Evolutionary conservation across 148 eudicot genomes (phyloP).

Genomic region (Spergularia bocconei): DNA sequence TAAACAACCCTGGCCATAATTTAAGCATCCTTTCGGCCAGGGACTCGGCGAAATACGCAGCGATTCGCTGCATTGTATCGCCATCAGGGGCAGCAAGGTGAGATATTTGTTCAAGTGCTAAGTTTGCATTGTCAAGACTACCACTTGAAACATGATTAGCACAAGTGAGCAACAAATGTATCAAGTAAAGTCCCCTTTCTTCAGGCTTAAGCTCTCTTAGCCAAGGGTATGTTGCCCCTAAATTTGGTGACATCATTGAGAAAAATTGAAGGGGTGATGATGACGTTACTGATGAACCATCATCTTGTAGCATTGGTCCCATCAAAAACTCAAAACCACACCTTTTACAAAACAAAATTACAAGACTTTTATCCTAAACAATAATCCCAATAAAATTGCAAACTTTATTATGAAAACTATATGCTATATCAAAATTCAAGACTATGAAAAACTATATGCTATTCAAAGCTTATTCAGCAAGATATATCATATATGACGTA

Average conservation of each 20-base stretch:
- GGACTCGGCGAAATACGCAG: constrained; percentile 89
- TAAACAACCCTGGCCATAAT: constrained; percentile 84
- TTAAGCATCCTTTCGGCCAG: constrained; percentile 72
- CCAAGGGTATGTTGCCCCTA: constrained; percentile 64
- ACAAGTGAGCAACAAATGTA: constrained; percentile 80
- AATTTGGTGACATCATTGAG: constrained; percentile 65
- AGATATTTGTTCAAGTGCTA: constrained; percentile 82
- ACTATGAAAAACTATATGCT: not conserved
- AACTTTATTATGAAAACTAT: not conserved
- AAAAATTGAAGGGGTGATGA: constrained; percentile 67
- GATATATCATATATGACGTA: constrained; percentile 7
- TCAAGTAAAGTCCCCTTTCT: constrained; percentile 82
- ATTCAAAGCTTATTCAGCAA: constrained; percentile 10
- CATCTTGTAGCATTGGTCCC: constrained; percentile 83
- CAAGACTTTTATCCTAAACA: not conserved
- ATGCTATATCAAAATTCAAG: not conserved
- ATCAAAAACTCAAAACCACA: constrained; percentile 8
- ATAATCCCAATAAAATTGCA: not conserved
- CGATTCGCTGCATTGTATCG: constrained; percentile 96
- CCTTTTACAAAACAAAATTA: not conserved
- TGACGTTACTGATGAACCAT: constrained; percentile 79
- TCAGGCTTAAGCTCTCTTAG: constrained; percentile 85
- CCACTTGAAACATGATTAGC: constrained; percentile 84
- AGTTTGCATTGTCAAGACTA: constrained; percentile 70
- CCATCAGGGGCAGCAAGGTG: constrained; percentile 82